Conservation (phyloP, 768 basidiomycete genomes). For the Porpolomopsis calyptriformis region DNA sequence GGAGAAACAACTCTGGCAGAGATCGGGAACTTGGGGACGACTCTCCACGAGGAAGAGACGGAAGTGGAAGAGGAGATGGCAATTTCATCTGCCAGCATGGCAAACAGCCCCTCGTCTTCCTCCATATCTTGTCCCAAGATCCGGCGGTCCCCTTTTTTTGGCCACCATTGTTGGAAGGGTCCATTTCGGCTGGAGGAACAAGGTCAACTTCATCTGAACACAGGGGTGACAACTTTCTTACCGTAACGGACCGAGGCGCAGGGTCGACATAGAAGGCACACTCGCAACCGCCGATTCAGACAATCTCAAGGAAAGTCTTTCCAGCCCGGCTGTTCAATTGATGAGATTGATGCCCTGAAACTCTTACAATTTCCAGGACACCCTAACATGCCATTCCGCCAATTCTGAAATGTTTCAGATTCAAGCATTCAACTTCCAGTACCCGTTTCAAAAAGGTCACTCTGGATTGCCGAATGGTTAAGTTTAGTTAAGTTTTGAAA, state of each 20-base stretch:
- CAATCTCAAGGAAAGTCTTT: too few relatives aligned
- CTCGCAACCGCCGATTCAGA: slow-evolving; percentile 53
- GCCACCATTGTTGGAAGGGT: neutral
- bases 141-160: slow-evolving; percentile 44
- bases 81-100: slow-evolving; percentile 64
- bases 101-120: slow-evolving; percentile 64
- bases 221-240: slow-evolving; percentile 28
- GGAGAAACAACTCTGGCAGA: slow-evolving; percentile 44
- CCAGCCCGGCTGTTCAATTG: too few relatives aligned
- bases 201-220: slow-evolving; percentile 49
- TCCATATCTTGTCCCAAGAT: slow-evolving; percentile 61
- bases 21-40: too few relatives aligned
- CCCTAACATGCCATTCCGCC: too few relatives aligned
- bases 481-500: too few relatives aligned
- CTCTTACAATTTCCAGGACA: too few relatives aligned
- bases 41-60: slow-evolving; percentile 52
- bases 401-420: too few relatives aligned
- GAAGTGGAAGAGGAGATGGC: slow-evolving; percentile 53
- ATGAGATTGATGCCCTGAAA: too few relatives aligned
- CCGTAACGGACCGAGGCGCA: slow-evolving; percentile 59
- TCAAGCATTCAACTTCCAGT: too few relatives aligned
- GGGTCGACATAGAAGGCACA: slow-evolving; percentile 79
- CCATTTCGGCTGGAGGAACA: slow-evolving; percentile 12
- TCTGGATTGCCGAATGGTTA: too few relatives aligned
- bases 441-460: too few relatives aligned